These are phyloP conservation scores for Monosporascus sp. DNA, from an alignment of 2,329 filamentous ascomycete genomes.

Conservation along the genomic window DNA sequence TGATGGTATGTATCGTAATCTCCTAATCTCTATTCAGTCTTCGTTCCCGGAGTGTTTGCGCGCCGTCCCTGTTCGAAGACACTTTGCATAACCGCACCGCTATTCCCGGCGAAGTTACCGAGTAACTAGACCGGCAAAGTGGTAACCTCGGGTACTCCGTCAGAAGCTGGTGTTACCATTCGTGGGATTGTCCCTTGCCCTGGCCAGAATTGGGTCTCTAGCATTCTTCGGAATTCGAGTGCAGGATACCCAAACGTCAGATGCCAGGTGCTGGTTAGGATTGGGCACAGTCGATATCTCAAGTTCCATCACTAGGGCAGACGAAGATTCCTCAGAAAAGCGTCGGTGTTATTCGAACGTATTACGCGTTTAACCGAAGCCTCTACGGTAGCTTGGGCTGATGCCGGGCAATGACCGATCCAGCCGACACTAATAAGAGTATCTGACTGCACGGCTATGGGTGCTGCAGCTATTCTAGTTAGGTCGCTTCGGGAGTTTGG, in stretches of 20 bases:
- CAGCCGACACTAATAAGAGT: no score
- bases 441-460: no score
- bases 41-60: no score
- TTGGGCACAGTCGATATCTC: not conserved
- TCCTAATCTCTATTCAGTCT: conserved; percentile 6
- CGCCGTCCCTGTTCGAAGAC: no score
- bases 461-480: no score
- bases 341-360: not conserved
- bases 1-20: conserved; percentile 51
- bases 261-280: not conserved
- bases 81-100: no score
- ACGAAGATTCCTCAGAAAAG: not conserved
- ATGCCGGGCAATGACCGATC: no score
- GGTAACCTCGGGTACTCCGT: not conserved
- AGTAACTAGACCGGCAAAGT: not conserved
- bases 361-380: no score
- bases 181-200: no score
- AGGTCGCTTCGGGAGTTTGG: not conserved
- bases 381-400: no score
- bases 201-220: no score
- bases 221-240: no score
- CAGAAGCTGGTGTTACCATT: not conserved
- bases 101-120: not conserved
- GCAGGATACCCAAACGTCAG: not conserved
- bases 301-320: not conserved